These are phyloP conservation scores for Pezicula neosporulosa DNA, from an alignment of 2,329 filamentous ascomycete genomes.

Conservation along the genomic window DNA sequence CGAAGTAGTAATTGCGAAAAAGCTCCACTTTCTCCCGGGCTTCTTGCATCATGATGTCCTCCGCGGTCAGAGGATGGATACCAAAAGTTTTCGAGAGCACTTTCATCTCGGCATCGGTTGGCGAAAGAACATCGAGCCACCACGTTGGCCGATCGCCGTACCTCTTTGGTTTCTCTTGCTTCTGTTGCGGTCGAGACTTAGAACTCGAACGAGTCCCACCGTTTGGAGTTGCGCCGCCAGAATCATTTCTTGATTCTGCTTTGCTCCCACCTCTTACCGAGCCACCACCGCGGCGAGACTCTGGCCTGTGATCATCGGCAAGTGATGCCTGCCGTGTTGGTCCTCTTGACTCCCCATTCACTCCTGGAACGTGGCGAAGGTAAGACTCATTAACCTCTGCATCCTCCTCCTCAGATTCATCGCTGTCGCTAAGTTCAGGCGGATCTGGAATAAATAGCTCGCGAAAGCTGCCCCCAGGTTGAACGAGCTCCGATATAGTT, in stretches of 20 bases:
- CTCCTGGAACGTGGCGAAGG: conserved; percentile 23
- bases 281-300: conserved; percentile 15
- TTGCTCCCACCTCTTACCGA: conserved; percentile 5
- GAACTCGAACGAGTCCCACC: conserved; percentile 11
- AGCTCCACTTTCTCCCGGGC: conserved; percentile 97
- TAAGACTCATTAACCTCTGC: conserved; percentile 36
- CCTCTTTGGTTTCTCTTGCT: conserved; percentile 41
- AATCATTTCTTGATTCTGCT: conserved; percentile 13
- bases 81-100: conserved; percentile 88
- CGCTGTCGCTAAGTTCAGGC: conserved; percentile 68
- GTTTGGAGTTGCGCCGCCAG: conserved; percentile 21
- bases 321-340: conserved; percentile 38
- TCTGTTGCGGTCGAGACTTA: conserved; percentile 32
- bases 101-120: conserved; percentile 95
- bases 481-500: conserved; percentile 88
- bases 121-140: conserved; percentile 91
- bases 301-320: conserved; percentile 15
- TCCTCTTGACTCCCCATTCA: conserved; percentile 39
- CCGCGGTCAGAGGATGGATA: conserved; percentile 90
- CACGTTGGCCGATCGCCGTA: conserved; percentile 87
- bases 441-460: conserved; percentile 92
- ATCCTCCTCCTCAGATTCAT: conserved; percentile 62
- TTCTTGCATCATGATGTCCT: conserved; percentile 97
- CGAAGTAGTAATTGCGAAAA: conserved; percentile 97
- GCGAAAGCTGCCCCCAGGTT: conserved; percentile 77